These are phyloP conservation scores for Elaeis oleifera DNA, from an alignment of 202 grass and related monocot species.

Conservation along the genomic window DNA sequence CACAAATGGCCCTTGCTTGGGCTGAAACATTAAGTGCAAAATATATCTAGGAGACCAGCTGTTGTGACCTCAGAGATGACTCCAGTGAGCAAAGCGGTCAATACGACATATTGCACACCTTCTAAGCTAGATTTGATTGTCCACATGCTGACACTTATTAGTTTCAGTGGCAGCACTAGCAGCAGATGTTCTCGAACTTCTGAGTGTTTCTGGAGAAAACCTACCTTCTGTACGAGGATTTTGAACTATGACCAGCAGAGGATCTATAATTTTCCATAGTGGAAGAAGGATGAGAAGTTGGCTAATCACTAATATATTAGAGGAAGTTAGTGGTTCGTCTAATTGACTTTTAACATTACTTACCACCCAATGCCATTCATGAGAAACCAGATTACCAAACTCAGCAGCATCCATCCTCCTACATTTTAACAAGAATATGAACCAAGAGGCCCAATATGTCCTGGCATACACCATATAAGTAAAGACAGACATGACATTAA, in stretches of 20 bases:
- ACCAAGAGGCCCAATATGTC: too few relatives aligned
- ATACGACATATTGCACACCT: too few relatives aligned
- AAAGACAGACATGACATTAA: too few relatives aligned
- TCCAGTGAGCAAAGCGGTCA: too few relatives aligned
- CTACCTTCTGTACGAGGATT: constrained; percentile 41
- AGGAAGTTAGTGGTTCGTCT: too few relatives aligned
- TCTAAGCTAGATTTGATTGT: constrained; percentile 21
- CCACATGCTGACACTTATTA: constrained; percentile 13
- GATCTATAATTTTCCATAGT: constrained; percentile 33
- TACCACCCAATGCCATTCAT: constrained; percentile 97
- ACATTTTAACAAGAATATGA: constrained; percentile 12
- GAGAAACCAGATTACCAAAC: constrained; percentile 65
- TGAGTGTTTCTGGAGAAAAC: not conserved
- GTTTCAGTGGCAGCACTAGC: not conserved
- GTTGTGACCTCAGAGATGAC: too few relatives aligned
- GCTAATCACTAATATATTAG: constrained; percentile 30
- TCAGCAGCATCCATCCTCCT: constrained; percentile 75
- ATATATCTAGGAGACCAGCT: too few relatives aligned
- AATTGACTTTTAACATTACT: constrained; percentile 8
- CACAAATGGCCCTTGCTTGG: too few relatives aligned
- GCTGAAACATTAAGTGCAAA: too few relatives aligned
- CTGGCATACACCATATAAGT: too few relatives aligned
- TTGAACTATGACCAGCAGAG: constrained; percentile 73
- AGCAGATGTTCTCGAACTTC: not conserved
- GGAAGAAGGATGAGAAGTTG: constrained; percentile 30